Base-by-base conservation (phyloP, 192 early-diverging fungal species). In the Blastocladiella britannica region DNA sequence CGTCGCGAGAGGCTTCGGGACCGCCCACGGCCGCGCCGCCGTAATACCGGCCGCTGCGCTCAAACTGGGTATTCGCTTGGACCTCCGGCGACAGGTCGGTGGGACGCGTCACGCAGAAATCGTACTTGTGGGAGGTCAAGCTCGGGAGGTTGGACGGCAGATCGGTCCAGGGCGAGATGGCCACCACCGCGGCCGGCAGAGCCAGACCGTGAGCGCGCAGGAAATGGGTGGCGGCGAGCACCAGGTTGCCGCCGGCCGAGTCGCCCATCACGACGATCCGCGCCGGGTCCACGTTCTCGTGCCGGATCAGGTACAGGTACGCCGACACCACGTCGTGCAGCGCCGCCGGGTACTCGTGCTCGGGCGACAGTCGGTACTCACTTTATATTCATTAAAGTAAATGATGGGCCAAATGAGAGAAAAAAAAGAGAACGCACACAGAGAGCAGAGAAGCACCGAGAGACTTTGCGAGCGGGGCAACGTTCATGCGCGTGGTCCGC, bases 191-290 rank as follows among this genome's bases (percentile, higher is more conserved):
- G 57, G n/a, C 57, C 5, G 57, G 57, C 23, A 58, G 24, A 1
- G 57, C 31, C 26, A 58, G 20, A 18, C 31, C 57, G 29, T 26
- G 26, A 7, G 47, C 29, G 30, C 57, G 30, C 22, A 58, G 28
- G n/a, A 47, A n/a, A 5, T 51, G 27, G n/a, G 55, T 5, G 22
- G 57, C 18, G 3, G 68, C 62, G 4, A 69, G 25, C 1, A 63
- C 61, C 7, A 77, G 60, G 24, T 70, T 72, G 15, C 64, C 77
- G 27, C 78, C 78, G 8, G 78, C 73, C 20, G 64, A 67, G 57
- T 80, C 78, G 23, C 78, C 75, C 43, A 62, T 66, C 26, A 80
- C 61, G 15, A 62, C 58, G 24, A 80, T 63, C n/a, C 76, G 60
- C 24, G 63, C 53, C 4, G 66, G 65, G 8, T 58, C 53, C 51